phyloP scores from a whole-genome alignment of 441 rosid species.

The Aquilaria agallochum region DNA sequence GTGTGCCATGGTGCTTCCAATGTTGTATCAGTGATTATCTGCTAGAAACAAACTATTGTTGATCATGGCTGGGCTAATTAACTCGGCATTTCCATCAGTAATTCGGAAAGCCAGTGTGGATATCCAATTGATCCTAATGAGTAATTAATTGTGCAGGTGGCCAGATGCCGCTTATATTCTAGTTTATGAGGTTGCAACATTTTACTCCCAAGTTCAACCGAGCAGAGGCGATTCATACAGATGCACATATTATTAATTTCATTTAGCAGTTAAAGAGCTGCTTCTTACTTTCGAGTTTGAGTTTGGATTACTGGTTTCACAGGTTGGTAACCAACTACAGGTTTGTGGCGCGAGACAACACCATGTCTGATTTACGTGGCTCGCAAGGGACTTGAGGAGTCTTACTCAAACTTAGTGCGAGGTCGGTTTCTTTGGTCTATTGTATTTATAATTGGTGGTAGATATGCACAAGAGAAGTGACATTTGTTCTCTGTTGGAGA shows the following conservation, averaged over 20 bases:
- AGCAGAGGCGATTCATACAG: conserved; percentile 47
- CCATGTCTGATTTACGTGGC: conserved; percentile 96
- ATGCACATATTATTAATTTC: conserved; percentile 3
- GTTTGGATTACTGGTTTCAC: conserved; percentile 18
- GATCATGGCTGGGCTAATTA: no score
- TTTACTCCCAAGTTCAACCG: conserved; percentile 98
- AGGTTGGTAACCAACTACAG: conserved; percentile 96
- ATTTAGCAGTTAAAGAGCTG: background rate
- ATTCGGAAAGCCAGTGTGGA: no score
- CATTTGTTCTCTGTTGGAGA: no score
- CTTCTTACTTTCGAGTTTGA: conserved; percentile 10
- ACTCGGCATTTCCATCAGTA: no score
- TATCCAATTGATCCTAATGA: background rate
- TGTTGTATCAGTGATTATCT: no score
- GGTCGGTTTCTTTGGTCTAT: no score
- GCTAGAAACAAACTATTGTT: no score
- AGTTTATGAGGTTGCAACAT: conserved; percentile 95
- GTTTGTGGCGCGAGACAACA: conserved; percentile 88
- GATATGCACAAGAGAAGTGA: no score
- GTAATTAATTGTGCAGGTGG: conserved; percentile 53
- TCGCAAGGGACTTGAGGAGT: conserved; percentile 87
- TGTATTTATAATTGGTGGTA: no score
- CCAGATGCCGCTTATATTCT: conserved; percentile 95
- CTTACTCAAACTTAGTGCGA: conserved; percentile 45
- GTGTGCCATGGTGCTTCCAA: no score